Evolutionary conservation across 2,329 filamentous ascomycete species (phyloP), one percentile per base, ranked within the genome.

Genomic region (Beauveria sp.): DNA sequence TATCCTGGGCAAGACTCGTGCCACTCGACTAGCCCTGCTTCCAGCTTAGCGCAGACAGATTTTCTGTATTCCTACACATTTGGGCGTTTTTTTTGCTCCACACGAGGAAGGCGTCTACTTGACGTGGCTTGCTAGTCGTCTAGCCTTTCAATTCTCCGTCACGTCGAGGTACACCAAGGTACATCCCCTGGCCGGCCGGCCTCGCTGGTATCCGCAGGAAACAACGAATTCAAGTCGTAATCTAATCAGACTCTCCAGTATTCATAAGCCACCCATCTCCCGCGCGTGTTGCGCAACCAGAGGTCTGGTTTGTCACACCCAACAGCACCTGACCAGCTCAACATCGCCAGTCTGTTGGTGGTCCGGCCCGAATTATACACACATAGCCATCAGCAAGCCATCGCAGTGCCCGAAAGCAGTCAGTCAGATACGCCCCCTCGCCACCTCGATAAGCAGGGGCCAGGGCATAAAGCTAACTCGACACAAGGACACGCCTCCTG

Each of bases 81-180:
- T 56, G 53, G 53, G 53, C 53, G 42, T 57, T 47, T 52, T 57
- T 26, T 16, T 49, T 20, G 10, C 46, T 58, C 56, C 56, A 58
- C 56, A 24, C 10, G 10, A 30, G 40, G 20, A 49, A 57, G 26
- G 54, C n/a, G 20, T 57, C 28, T 49, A 47, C 54, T 40, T 49
- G 43, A 34, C 54, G 54, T 38, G 54, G 54, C 54, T 43, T 57
- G 20, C 26, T 38, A 20, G 42, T 47, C 38, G 43, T 24, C 54
- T 26, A 47, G 26, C 42, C n/a, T 49, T 42, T 57, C 42, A 49
- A 45, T 43, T 30, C 24, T 34, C 54, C 16, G 28, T 47, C 54
- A 40, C 43, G 28, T 47, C 20, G 12, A 40, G 45, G 54, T 57
- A 47, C 42, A 38, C 12, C 14, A n/a, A 38, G 43, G 54, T 57